A percentile compares a stretch with the other conserved stretches of the same genome.
Evolutionary conservation across 192 early-diverging fungal genomes (phyloP).

Genomic region (Blastocladiella britannica): DNA sequence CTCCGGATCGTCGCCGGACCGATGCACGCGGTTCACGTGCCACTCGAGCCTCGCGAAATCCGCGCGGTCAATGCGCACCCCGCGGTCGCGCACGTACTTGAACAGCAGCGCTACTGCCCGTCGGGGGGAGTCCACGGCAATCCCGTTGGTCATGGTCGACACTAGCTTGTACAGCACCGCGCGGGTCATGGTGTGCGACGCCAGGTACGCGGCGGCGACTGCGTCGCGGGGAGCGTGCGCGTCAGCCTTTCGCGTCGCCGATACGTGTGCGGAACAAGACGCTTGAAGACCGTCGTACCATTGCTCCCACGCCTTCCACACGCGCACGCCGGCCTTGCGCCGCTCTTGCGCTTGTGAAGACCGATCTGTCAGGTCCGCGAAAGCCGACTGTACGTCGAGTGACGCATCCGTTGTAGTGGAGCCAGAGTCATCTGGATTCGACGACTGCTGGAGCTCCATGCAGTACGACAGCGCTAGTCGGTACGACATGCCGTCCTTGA

Average conservation of each 20-base stretch:
- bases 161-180: not conserved
- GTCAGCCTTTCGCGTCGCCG: not conserved
- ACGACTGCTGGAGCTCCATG: too few species aligned
- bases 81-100: not conserved
- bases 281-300: not conserved
- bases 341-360: not conserved
- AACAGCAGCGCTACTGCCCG: not conserved
- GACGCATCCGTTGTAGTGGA: not conserved
- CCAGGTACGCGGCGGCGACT: not conserved
- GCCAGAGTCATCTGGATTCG: not conserved
- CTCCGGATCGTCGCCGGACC: too few species aligned
- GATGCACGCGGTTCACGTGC: too few species aligned
- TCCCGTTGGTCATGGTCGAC: not conserved
- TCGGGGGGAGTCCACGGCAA: not conserved
- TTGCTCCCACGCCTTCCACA: not conserved
- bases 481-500: not conserved
- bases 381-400: not conserved
- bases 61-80: not conserved
- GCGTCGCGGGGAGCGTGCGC: not conserved
- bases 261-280: not conserved
- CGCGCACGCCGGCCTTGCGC: not conserved
- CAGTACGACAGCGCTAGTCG: not conserved
- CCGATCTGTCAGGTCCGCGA: not conserved
- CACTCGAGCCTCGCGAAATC: too few species aligned
- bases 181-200: not conserved